phyloP scores from a whole-genome alignment of 441 rosid genomes.

The Mallotus japonicus region DNA sequence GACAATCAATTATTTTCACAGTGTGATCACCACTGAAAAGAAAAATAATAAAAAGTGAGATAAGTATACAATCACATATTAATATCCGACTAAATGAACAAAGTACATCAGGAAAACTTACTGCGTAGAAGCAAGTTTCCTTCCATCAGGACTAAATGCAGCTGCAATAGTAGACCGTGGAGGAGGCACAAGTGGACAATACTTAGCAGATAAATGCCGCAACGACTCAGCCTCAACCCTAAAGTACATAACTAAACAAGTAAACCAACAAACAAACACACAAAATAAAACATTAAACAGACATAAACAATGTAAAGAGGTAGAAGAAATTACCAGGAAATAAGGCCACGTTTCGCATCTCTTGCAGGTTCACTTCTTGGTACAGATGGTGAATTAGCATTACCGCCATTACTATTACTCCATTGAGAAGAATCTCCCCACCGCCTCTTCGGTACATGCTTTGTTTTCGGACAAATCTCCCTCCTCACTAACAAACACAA shows the following conservation, averaged over 20 bases:
- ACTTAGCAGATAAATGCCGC: slow-evolving; percentile 69
- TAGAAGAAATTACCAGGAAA: slow-evolving; percentile 48
- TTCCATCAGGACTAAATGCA: slow-evolving; percentile 88
- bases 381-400: slow-evolving; percentile 30
- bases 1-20: slow-evolving; percentile 84
- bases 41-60: not conserved
- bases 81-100: not conserved
- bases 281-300: not conserved
- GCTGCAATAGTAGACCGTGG: slow-evolving; percentile 95
- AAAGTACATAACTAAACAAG: slow-evolving; percentile 14
- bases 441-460: slow-evolving; percentile 44
- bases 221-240: slow-evolving; percentile 92
- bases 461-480: slow-evolving; percentile 57
- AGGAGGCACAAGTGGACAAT: slow-evolving; percentile 68
- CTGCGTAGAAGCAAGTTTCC: slow-evolving; percentile 88
- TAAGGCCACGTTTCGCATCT: slow-evolving; percentile 53
- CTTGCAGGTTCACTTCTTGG: slow-evolving; percentile 33
- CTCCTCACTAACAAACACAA: slow-evolving; percentile 53
- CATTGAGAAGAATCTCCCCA: slow-evolving; percentile 47
- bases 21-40: slow-evolving; percentile 88
- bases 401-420: not conserved
- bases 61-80: slow-evolving; percentile 11
- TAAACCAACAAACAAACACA: slow-evolving; percentile 2
- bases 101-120: slow-evolving; percentile 27
- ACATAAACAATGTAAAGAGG: not conserved